Conservation (phyloP, 164 flowering plant genomes). For the Magnolia sinica region DNA sequence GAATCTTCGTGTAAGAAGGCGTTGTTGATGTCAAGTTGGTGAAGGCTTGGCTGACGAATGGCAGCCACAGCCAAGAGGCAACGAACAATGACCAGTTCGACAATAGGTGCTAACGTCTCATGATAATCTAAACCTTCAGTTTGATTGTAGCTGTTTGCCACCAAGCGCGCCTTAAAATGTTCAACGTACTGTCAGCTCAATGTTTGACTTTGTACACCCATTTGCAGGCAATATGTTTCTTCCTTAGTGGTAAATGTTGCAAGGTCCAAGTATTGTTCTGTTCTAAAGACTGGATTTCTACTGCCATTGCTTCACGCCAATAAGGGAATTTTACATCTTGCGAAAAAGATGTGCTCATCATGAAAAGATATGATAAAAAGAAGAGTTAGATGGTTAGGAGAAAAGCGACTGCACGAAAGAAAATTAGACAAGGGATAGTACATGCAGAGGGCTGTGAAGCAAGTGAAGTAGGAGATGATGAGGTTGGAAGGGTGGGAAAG, state of each 20-base stretch:
- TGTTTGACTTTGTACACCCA: too few species aligned
- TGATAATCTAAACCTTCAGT: too few species aligned
- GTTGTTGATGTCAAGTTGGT: too few species aligned
- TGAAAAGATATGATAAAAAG: background rate
- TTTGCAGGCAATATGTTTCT: background rate
- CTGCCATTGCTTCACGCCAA: background rate
- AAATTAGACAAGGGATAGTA: background rate
- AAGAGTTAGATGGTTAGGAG: background rate
- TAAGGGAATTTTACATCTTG: background rate
- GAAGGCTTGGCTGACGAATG: background rate
- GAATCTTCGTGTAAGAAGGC: too few species aligned
- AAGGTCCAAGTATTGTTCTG: background rate
- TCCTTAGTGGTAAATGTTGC: background rate
- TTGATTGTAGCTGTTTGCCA: too few species aligned
- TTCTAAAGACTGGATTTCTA: background rate
- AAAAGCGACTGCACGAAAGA: background rate
- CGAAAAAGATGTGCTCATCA: background rate
- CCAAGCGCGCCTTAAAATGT: too few species aligned
- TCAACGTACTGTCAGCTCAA: too few species aligned
- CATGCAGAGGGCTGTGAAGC: background rate
- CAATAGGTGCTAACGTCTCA: too few species aligned
- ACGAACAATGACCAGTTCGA: too few species aligned
- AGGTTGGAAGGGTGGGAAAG: background rate
- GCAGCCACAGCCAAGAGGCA: background rate
- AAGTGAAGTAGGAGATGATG: background rate